A percentile compares a stretch with the other conserved stretches of the same genome.
phyloP scores from a whole-genome alignment of 2,329 filamentous ascomycete genomes.

The Monilinia aucupariae region DNA sequence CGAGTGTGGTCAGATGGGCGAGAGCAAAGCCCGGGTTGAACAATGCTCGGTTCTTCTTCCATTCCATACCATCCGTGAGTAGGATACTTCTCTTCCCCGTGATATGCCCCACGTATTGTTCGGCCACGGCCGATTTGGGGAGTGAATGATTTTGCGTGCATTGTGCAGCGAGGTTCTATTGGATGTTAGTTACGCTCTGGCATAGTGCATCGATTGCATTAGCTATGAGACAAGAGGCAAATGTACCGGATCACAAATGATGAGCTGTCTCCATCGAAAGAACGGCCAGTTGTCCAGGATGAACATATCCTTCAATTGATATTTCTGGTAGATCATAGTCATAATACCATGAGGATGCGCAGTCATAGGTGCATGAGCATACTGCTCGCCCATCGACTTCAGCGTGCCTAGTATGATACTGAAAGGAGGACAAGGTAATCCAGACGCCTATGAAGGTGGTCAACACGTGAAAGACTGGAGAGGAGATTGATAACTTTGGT shows the following conservation, averaged over 20 bases:
- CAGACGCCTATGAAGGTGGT: not conserved
- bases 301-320: slow-evolving; percentile 9
- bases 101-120: slow-evolving; percentile 9
- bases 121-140: not conserved
- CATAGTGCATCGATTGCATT: not conserved
- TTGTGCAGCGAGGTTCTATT: slow-evolving; percentile 11
- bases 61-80: slow-evolving; percentile 26
- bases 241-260: slow-evolving; percentile 15
- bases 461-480: not conserved
- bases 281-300: slow-evolving; percentile 17
- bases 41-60: slow-evolving; percentile 26
- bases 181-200: not conserved
- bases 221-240: not conserved
- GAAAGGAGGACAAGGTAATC: slow-evolving; percentile 12
- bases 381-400: slow-evolving; percentile 4
- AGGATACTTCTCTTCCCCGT: slow-evolving; percentile 20
- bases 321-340: slow-evolving; percentile 15
- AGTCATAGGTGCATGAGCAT: slow-evolving; percentile 6
- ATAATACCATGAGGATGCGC: slow-evolving; percentile 15
- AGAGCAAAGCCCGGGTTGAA: slow-evolving; percentile 30
- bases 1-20: slow-evolving; percentile 21
- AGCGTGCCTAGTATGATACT: slow-evolving; percentile 10
- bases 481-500: not conserved
- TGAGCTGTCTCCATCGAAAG: slow-evolving; percentile 11
- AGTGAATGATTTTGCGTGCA: slow-evolving; percentile 15